phyloP scores from a whole-genome alignment of 805 yeast genomes.

The Priceomyces medius region DNA sequence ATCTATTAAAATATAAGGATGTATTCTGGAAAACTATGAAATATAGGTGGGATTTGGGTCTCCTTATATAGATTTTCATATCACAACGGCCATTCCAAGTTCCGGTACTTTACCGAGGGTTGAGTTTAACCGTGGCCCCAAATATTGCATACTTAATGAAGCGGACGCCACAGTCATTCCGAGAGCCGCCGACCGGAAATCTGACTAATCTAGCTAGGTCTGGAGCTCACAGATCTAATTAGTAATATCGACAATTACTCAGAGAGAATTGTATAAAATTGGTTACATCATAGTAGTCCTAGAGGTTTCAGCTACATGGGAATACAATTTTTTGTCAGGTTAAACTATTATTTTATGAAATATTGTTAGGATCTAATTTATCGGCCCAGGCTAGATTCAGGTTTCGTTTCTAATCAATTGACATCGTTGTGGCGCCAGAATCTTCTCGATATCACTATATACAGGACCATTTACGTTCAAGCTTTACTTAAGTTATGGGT shows the following conservation, averaged over 20 bases:
- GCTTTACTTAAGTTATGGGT: too few relatives aligned
- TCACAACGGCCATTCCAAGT: background rate
- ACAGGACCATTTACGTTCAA: too few relatives aligned
- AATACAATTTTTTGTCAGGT: too few relatives aligned
- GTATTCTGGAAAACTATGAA: background rate
- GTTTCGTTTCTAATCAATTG: background rate
- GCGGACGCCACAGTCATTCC: slow-evolving; percentile 4
- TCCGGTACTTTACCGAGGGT: slow-evolving; percentile 1
- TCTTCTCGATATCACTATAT: background rate
- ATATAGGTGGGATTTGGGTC: background rate
- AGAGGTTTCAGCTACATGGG: too few relatives aligned
- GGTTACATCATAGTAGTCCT: too few relatives aligned
- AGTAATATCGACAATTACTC: background rate
- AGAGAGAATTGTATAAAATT: too few relatives aligned
- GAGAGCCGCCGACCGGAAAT: slow-evolving; percentile 2
- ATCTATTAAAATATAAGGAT: background rate
- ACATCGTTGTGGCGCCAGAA: background rate
- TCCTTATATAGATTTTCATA: slow-evolving; percentile 3
- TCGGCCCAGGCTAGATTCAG: background rate
- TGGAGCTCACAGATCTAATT: slow-evolving; percentile 1
- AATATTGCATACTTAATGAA: background rate
- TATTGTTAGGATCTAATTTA: too few relatives aligned
- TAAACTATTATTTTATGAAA: too few relatives aligned
- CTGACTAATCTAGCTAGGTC: slow-evolving; percentile 1
- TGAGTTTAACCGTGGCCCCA: background rate